These are phyloP conservation scores for Grosmannia penicillata DNA, from an alignment of 2,329 filamentous ascomycete species.

Conservation along the genomic window DNA sequence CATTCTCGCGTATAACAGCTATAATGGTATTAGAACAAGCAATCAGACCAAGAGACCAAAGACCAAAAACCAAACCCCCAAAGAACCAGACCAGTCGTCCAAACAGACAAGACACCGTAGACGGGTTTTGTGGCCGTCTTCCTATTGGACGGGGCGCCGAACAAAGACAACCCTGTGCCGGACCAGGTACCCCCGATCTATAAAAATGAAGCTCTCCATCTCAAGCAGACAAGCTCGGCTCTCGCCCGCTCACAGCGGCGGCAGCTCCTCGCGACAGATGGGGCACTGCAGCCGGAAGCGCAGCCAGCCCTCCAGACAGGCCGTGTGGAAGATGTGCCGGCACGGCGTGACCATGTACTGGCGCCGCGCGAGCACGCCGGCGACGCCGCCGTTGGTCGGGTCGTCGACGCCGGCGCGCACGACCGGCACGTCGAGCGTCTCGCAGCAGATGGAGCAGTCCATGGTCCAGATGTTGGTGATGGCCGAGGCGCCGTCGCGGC, in stretches of 20 bases:
- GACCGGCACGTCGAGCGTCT: slow-evolving; percentile 79
- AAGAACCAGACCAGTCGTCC: no score
- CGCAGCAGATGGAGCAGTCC: slow-evolving; percentile 91
- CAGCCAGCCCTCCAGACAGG: slow-evolving; percentile 94
- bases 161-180: no score
- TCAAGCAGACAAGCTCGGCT: neutral
- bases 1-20: no score
- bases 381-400: slow-evolving; percentile 32
- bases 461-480: slow-evolving; percentile 35
- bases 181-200: no score
- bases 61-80: no score
- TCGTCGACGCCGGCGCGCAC: slow-evolving; percentile 44
- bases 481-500: slow-evolving; percentile 18
- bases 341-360: slow-evolving; percentile 97
- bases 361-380: slow-evolving; percentile 61
- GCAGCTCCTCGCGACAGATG: slow-evolving; percentile 81
- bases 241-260: slow-evolving; percentile 49
- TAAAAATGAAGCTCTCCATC: neutral
- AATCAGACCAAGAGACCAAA: no score
- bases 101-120: no score
- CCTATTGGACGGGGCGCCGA: no score
- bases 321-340: slow-evolving; percentile 85
- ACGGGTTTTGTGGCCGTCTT: no score
- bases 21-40: no score
- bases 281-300: slow-evolving; percentile 84